phyloP scores from a whole-genome alignment of 1,284 basidiomycete genomes.

The Ganoderma sinense region DNA sequence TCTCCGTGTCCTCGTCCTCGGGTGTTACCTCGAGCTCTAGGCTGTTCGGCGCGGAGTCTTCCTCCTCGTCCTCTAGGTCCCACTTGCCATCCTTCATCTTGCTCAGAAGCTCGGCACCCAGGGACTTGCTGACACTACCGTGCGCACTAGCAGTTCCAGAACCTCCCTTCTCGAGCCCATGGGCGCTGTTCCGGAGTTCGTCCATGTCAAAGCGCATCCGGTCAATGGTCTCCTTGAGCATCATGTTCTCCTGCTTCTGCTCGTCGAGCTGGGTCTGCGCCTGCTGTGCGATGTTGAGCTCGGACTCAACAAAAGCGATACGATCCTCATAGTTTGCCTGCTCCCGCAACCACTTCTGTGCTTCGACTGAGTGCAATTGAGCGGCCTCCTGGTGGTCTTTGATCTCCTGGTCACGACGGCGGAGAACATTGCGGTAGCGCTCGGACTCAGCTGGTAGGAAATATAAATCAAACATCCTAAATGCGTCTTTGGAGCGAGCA shows the following conservation, averaged over 20 bases:
- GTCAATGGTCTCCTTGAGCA: conserved; percentile 93
- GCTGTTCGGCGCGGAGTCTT: conserved; percentile 31
- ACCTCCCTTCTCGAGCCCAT: conserved; percentile 44
- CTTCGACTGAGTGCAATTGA: conserved; percentile 68
- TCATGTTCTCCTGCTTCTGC: conserved; percentile 91
- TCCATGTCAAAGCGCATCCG: conserved; percentile 91
- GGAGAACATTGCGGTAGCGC: conserved; percentile 76
- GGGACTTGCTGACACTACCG: conserved; percentile 76
- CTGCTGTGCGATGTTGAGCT: conserved; percentile 72
- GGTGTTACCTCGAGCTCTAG: conserved; percentile 38
- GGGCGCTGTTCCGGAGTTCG: conserved; percentile 72
- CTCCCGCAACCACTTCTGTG: conserved; percentile 66
- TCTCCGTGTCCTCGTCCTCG: conserved; percentile 62
- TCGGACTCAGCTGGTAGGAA: conserved; percentile 70
- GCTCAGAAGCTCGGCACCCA: conserved; percentile 82
- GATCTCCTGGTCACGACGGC: conserved; percentile 77
- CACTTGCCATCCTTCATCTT: conserved; percentile 61
- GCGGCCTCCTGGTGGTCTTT: conserved; percentile 66
- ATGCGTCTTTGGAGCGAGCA: conserved; percentile 39
- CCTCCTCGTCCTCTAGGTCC: conserved; percentile 56
- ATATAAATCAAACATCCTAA: conserved; percentile 1
- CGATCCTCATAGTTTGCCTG: conserved; percentile 75
- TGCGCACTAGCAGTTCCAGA: conserved; percentile 51
- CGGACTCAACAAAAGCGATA: conserved; percentile 68
- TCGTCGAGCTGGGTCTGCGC: conserved; percentile 80